Evolutionary conservation across 2,329 filamentous ascomycete species (phyloP), one percentile per base, ranked within the genome.

Genomic region (Xylaria sp.): DNA sequence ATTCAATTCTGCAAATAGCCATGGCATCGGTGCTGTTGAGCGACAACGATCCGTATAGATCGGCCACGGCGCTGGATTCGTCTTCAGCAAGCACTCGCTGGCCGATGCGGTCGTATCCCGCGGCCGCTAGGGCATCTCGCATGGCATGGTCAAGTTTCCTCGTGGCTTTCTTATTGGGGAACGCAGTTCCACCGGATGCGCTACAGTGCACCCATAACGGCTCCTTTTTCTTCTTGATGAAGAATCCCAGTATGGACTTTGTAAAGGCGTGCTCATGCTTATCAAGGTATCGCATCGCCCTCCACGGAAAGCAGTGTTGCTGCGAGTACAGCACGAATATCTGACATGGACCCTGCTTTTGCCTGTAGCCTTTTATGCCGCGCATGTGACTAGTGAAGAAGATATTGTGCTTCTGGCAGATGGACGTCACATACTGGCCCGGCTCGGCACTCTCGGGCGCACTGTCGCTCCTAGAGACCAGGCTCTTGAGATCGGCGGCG

Each of bases 361-460:
- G 19, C n/a, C 50, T 66, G 42, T 55, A 2, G n/a, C 42, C 58
- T 19, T 48, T 61, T 6, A 65, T 11, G n/a, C 11, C 7, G 6
- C 57, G 52, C 44, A 67, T 9, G 8, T 37, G n/a, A 1, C 10
- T 19, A 6, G 69, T 64, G 10, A 69, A 63, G 3, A 10, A 46
- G 46, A 84, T 76, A 11, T 76, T 69, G 71, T 80, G 79, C 61
- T 80, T 73, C 62, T 78, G 78, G 69, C 52, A 67, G n/a, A 65
- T 48, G 3, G 55, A 54, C 7, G 51, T 2, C 47, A 70, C 53
- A 57, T 64, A 58, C 3, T 62, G 19, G 37, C 66, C 62, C 3
- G 68, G 63, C 30, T 62, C 39, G 23, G 66, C 47, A 13, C 16
- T 51, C 1, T 62, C 50, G 13, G 2, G 48, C 10, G 10, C 37